A percentile compares a stretch with the other conserved stretches of the same genome.
These are phyloP conservation scores for Geotrichum citri-aurantii DNA, from an alignment of 1,139 yeast species.

Conservation along the genomic window DNA sequence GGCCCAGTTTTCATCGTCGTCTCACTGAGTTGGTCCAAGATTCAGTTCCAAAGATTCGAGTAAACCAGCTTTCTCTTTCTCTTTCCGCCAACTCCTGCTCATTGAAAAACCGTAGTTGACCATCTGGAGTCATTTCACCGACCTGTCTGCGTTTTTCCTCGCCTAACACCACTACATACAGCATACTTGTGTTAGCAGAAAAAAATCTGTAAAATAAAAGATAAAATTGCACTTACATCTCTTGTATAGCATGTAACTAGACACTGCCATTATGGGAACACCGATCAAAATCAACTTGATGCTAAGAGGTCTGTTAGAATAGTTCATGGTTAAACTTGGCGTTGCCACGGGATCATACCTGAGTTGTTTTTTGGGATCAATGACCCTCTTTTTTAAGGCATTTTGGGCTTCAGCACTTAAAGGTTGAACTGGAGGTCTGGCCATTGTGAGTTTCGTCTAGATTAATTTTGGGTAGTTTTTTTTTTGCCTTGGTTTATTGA, in stretches of 20 bases:
- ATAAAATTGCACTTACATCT: slow-evolving; percentile 29
- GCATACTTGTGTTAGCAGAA: background rate
- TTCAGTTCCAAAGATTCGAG: slow-evolving; percentile 42
- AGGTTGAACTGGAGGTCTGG: slow-evolving; percentile 14
- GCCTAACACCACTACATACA: slow-evolving; percentile 36
- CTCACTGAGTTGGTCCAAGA: slow-evolving; percentile 16
- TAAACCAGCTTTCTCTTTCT: slow-evolving; percentile 38
- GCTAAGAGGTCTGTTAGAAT: slow-evolving; percentile 19
- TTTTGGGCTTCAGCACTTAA: background rate
- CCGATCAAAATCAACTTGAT: slow-evolving; percentile 41
- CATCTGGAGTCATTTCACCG: slow-evolving; percentile 48
- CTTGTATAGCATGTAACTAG: slow-evolving; percentile 37
- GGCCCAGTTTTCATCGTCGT: slow-evolving; percentile 2
- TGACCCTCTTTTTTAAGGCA: slow-evolving; percentile 9
- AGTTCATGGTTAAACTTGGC: background rate
- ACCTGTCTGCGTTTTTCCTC: slow-evolving; percentile 44
- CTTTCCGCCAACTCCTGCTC: slow-evolving; percentile 40
- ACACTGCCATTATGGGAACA: slow-evolving; percentile 37
- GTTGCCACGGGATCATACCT: slow-evolving; percentile 8
- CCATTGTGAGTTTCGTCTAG: slow-evolving; percentile 4
- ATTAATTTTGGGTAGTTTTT: too few relatives aligned
- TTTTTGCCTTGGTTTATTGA: background rate
- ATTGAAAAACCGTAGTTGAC: slow-evolving; percentile 42
- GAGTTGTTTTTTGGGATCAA: slow-evolving; percentile 17
- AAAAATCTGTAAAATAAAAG: background rate